Conservation (phyloP, 352 stramenopile species). For the Pythium dissimile region DNA sequence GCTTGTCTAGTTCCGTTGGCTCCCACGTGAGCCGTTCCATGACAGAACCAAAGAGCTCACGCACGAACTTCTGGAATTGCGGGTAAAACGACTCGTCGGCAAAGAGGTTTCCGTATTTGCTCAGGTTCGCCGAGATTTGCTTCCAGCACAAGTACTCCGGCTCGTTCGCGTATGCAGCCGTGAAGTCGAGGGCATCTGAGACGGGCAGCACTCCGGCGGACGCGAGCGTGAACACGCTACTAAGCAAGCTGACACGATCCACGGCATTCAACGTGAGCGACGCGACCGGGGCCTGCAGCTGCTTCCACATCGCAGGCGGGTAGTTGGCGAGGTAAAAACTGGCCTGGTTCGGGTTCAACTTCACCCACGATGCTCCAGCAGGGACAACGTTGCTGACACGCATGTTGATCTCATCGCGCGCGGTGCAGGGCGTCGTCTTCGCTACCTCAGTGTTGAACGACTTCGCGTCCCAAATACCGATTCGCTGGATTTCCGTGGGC, state of each 20-base stretch:
- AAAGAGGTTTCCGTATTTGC: constrained; percentile 52
- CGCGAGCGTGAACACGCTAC: constrained; percentile 91
- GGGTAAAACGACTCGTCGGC: constrained; percentile 49
- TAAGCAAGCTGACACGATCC: constrained; percentile 92
- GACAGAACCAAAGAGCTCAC: constrained; percentile 45
- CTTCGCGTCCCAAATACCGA: constrained; percentile 74
- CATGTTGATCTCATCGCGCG: constrained; percentile 83
- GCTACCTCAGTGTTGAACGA: constrained; percentile 7
- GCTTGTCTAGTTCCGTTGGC: constrained; percentile 17
- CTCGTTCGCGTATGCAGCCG: constrained; percentile 49
- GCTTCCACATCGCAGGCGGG: constrained; percentile 79
- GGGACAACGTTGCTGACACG: constrained; percentile 65
- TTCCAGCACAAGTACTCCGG: constrained; percentile 64
- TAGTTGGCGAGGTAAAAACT: constrained; percentile 95
- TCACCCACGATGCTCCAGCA: constrained; percentile 80
- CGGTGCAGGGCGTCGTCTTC: constrained; percentile 35
- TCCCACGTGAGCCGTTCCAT: constrained; percentile 62
- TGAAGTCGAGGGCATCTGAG: constrained; percentile 59
- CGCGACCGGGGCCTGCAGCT: constrained; percentile 59
- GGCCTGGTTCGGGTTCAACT: constrained; percentile 94
- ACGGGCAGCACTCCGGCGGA: constrained; percentile 43
- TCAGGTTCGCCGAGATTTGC: constrained; percentile 52
- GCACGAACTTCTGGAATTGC: constrained; percentile 51
- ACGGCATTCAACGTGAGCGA: constrained; percentile 54
- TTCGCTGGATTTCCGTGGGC: constrained; percentile 35